Evolutionary conservation across 2,329 filamentous ascomycete genomes (phyloP).

Genomic region (Stachybotrys echinatus): DNA sequence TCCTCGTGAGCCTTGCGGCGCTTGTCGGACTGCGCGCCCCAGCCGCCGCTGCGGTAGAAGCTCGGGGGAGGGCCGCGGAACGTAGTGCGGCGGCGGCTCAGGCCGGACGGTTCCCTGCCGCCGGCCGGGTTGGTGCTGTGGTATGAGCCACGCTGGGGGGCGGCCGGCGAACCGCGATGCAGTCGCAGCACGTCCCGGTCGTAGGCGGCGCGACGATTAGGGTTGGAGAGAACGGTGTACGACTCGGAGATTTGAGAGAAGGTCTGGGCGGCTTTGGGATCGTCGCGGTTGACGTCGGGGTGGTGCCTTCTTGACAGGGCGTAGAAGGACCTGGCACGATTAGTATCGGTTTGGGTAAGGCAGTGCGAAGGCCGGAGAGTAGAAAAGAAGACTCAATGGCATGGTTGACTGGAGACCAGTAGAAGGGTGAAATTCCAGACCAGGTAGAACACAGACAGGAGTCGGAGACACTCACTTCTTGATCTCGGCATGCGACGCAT

Average conservation of each 20-base stretch:
- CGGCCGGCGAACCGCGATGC: slow-evolving; percentile 18
- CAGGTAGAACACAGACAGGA: no score
- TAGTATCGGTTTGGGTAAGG: background rate
- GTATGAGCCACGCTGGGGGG: slow-evolving; percentile 39
- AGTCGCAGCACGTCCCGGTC: slow-evolving; percentile 62
- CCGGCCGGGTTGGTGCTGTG: slow-evolving; percentile 60
- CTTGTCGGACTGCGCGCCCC: slow-evolving; percentile 61
- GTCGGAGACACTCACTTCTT: slow-evolving; percentile 78
- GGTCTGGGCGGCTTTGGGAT: slow-evolving; percentile 65
- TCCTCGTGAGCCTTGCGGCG: slow-evolving; percentile 46
- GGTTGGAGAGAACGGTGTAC: slow-evolving; percentile 69
- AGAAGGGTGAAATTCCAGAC: no score
- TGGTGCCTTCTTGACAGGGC: slow-evolving; percentile 85
- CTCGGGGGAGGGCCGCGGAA: slow-evolving; percentile 85
- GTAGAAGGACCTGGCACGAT: slow-evolving; percentile 67
- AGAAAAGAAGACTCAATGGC: background rate
- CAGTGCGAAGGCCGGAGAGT: background rate
- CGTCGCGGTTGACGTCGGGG: slow-evolving; percentile 79
- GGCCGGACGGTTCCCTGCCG: slow-evolving; percentile 71
- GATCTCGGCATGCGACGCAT: slow-evolving; percentile 70
- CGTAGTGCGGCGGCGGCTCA: slow-evolving; percentile 68
- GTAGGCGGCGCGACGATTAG: slow-evolving; percentile 72
- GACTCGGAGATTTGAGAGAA: slow-evolving; percentile 84
- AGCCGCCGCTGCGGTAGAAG: slow-evolving; percentile 80
- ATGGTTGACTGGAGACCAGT: no score